Percentiles rank a stretch among this genome's conserved stretches.
These are phyloP conservation scores for Exutisphaerella laricina DNA, from an alignment of 2,329 filamentous ascomycete species.

Conservation along the genomic window DNA sequence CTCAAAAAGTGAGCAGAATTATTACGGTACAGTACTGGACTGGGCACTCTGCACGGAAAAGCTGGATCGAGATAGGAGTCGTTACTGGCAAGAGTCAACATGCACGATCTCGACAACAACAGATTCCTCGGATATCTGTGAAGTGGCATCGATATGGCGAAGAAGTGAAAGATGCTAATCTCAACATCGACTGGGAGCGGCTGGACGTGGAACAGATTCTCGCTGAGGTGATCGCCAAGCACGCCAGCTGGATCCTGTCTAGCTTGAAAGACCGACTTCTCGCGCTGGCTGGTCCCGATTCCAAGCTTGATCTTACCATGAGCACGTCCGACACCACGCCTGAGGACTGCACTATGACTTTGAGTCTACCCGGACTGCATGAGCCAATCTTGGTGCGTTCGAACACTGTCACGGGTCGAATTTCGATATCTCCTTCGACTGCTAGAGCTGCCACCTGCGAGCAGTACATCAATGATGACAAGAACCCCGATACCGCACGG, in stretches of 20 bases:
- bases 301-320: conserved; percentile 36
- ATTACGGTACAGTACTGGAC: conserved; percentile 91
- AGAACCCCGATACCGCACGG: conserved; percentile 34
- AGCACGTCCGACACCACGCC: conserved; percentile 57
- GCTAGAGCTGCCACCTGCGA: conserved; percentile 49
- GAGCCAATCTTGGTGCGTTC: conserved; percentile 56
- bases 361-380: conserved; percentile 63
- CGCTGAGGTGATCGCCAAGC: conserved; percentile 66
- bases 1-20: conserved; percentile 74
- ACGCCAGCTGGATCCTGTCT: conserved; percentile 66
- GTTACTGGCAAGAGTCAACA: conserved; percentile 51
- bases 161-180: conserved; percentile 59
- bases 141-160: conserved; percentile 84
- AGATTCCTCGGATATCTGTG: conserved; percentile 45
- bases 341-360: conserved; percentile 59
- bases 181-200: conserved; percentile 59
- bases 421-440: conserved; percentile 59
- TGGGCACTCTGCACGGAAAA: conserved; percentile 64
- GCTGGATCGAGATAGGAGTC: conserved; percentile 85
- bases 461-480: conserved; percentile 57
- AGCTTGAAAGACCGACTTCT: conserved; percentile 58
- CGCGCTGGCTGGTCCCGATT: conserved; percentile 30
- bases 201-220: conserved; percentile 72
- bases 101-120: conserved; percentile 29
- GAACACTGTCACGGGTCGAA: conserved; percentile 72